Evolutionary conservation across 257 asterid species (phyloP).

Genomic region (Ophiorrhiza pumila): DNA sequence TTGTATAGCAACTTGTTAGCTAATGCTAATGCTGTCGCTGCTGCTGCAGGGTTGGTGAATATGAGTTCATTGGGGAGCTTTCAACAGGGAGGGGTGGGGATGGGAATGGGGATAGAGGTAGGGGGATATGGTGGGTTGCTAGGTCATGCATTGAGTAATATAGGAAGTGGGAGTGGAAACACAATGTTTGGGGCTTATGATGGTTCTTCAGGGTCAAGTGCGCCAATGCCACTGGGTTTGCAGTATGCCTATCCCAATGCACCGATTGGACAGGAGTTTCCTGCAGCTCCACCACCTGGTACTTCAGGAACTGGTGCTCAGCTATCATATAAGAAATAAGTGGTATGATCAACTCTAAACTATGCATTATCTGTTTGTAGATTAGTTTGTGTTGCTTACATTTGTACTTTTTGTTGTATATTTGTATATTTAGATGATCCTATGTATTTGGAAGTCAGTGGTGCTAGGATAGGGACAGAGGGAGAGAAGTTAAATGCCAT

Average conservation of each 20-base stretch:
- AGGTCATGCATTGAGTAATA: constrained; percentile 21
- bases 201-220: constrained; percentile 19
- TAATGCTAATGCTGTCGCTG: constrained; percentile 19
- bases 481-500: neutral
- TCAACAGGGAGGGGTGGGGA: constrained; percentile 33
- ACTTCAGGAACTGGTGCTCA: constrained; percentile 37
- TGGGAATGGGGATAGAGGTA: constrained; percentile 30
- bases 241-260: constrained; percentile 47
- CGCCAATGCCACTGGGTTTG: constrained; percentile 30
- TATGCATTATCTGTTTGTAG: neutral
- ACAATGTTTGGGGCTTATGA: constrained; percentile 26
- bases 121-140: constrained; percentile 24
- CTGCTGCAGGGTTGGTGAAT: constrained; percentile 22
- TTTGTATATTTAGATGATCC: neutral
- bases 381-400: neutral
- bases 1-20: constrained; percentile 34
- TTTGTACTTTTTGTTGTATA: neutral
- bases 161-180: constrained; percentile 32
- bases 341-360: constrained; percentile 37
- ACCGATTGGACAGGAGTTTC: constrained; percentile 40
- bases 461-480: neutral
- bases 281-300: constrained; percentile 23
- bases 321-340: constrained; percentile 20
- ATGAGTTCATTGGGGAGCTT: constrained; percentile 30
- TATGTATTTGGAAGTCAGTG: neutral